Evolutionary conservation across 139 green algal genomes (phyloP).

Genomic region (Picochlorum costavermella): DNA sequence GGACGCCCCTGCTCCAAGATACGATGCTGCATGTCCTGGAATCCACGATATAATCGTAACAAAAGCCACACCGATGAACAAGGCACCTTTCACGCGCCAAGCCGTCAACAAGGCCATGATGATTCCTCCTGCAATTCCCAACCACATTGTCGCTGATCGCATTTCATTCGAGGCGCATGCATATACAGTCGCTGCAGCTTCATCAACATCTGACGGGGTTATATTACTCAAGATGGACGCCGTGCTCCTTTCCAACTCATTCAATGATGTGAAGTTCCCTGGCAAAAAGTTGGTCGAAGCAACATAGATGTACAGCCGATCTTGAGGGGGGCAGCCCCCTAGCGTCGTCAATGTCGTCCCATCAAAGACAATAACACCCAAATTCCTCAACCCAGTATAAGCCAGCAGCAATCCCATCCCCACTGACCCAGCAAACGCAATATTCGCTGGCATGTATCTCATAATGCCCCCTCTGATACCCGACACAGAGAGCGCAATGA

Average conservation of each 20-base stretch:
- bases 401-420: conserved; percentile 75
- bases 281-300: background rate
- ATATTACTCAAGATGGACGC: background rate
- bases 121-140: conserved; percentile 60
- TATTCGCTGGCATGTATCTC: conserved; percentile 50
- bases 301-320: conserved; percentile 18
- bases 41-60: conserved; percentile 81
- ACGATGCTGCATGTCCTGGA: conserved; percentile 46
- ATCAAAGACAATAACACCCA: conserved; percentile 61
- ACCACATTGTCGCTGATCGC: conserved; percentile 51
- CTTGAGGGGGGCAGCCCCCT: conserved; percentile 12
- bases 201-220: background rate
- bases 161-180: conserved; percentile 31
- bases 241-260: background rate
- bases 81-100: conserved; percentile 47
- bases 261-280: background rate
- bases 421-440: conserved; percentile 45
- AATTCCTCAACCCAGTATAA: conserved; percentile 56
- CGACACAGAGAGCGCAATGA: conserved; percentile 56
- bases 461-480: conserved; percentile 52
- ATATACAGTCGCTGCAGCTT: conserved; percentile 13
- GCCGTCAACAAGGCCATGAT: conserved; percentile 57
- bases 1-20: conserved; percentile 39
- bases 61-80: conserved; percentile 71
- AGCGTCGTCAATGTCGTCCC: conserved; percentile 48